These are phyloP conservation scores for Penicillium nordicum DNA, from an alignment of 2,329 filamentous ascomycete genomes.

Conservation along the genomic window DNA sequence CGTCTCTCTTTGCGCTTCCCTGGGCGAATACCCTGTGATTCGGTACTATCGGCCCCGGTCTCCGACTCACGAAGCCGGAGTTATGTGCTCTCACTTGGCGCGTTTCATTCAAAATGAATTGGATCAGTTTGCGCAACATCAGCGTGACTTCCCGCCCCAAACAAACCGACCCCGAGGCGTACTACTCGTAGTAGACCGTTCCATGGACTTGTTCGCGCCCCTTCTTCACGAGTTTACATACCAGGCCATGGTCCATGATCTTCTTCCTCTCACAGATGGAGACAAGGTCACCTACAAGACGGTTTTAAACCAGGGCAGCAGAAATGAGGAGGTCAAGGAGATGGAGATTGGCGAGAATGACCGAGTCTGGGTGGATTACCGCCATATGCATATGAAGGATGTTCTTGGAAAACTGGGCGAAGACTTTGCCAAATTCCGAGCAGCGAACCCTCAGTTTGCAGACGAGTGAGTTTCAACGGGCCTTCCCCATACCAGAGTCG, in stretches of 20 bases:
- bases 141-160: constrained; percentile 77
- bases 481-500: background rate
- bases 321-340: constrained; percentile 74
- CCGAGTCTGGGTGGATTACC: constrained; percentile 90
- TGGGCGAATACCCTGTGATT: constrained; percentile 92
- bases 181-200: constrained; percentile 82
- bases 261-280: constrained; percentile 80
- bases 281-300: constrained; percentile 87
- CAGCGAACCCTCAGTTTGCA: constrained; percentile 88
- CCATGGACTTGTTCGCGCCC: constrained; percentile 87
- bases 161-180: constrained; percentile 71
- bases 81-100: constrained; percentile 82
- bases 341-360: constrained; percentile 90
- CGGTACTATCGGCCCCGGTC: constrained; percentile 79
- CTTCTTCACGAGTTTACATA: constrained; percentile 96
- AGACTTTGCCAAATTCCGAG: constrained; percentile 89
- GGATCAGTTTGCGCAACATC: constrained; percentile 80
- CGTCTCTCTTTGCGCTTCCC: constrained; percentile 78
- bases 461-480: constrained; percentile 51
- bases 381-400: constrained; percentile 96
- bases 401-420: constrained; percentile 89
- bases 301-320: constrained; percentile 68
- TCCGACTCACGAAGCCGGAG: constrained; percentile 78
- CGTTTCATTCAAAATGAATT: constrained; percentile 88
- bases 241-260: constrained; percentile 95